These are phyloP conservation scores for Globisporangium mamillatum DNA, from an alignment of 352 stramenopile genomes.

Conservation along the genomic window DNA sequence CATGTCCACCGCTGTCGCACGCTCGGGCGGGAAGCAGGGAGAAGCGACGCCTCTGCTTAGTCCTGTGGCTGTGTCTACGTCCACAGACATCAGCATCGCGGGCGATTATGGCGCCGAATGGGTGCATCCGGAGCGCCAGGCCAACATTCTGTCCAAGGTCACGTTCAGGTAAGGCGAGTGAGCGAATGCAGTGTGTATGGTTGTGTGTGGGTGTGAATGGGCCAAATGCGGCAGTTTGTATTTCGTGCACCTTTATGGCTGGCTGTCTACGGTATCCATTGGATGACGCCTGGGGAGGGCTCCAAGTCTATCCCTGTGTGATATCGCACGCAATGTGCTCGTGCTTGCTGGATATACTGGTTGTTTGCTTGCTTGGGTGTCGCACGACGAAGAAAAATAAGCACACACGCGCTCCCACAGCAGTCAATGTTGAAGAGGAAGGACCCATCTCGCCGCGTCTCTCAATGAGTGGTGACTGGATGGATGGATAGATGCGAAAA, in stretches of 20 bases:
- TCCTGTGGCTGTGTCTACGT: background rate
- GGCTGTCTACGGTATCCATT: background rate
- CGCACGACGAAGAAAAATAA: background rate
- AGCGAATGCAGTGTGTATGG: too few species aligned
- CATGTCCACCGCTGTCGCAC: background rate
- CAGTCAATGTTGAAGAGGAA: background rate
- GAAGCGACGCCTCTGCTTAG: constrained; percentile 3
- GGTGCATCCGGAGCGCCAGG: constrained; percentile 6
- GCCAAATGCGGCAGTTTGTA: background rate
- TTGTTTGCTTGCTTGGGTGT: background rate
- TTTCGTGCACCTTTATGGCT: background rate
- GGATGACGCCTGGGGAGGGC: background rate
- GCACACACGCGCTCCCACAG: background rate
- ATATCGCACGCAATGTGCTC: background rate
- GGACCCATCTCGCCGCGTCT: background rate
- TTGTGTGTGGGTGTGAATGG: background rate
- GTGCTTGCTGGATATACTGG: background rate
- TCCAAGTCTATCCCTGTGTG: background rate
- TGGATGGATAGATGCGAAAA: background rate
- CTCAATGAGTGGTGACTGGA: background rate
- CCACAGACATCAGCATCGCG: background rate
- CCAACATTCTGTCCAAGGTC: constrained; percentile 14
- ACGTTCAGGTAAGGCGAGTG: constrained; percentile 14
- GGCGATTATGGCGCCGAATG: background rate
- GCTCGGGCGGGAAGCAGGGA: background rate